Percentiles rank a stretch among this genome's conserved stretches.
Evolutionary conservation across 78 protist species (phyloP).

Genomic region (Dictyostelium intermedium): DNA sequence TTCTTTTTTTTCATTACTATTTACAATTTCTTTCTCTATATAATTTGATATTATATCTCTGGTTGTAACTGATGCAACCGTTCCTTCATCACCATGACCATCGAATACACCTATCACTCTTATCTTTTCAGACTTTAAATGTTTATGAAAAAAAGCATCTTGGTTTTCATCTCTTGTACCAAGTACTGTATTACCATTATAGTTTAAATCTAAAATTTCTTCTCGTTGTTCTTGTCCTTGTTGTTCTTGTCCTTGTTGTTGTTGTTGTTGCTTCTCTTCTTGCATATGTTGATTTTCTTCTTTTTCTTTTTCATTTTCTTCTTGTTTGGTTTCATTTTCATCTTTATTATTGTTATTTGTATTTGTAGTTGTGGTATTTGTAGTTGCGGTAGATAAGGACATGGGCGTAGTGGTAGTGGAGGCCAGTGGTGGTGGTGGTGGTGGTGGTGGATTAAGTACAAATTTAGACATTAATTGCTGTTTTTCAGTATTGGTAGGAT

Average conservation of each 20-base stretch:
- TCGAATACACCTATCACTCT: slow-evolving; percentile 37
- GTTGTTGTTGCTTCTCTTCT: not conserved
- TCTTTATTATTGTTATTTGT: not conserved
- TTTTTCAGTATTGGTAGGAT: not conserved
- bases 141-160: slow-evolving; percentile 17
- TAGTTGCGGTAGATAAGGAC: not conserved
- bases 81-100: slow-evolving; percentile 53
- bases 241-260: not conserved
- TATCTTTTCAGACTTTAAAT: not conserved
- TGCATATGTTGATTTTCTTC: not conserved
- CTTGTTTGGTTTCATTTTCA: not conserved
- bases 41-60: slow-evolving; percentile 8
- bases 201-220: not conserved
- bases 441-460: not conserved
- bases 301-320: not conserved
- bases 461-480: not conserved
- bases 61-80: not conserved
- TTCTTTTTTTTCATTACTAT: not conserved
- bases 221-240: not conserved
- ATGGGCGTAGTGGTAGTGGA: not conserved
- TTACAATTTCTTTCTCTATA: not conserved
- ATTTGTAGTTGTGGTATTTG: not conserved
- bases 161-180: slow-evolving; percentile 53
- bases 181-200: not conserved
- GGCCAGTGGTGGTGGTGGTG: not conserved